Base-by-base conservation (phyloP, 129 eudicot species). In the Lactuca saligna region DNA sequence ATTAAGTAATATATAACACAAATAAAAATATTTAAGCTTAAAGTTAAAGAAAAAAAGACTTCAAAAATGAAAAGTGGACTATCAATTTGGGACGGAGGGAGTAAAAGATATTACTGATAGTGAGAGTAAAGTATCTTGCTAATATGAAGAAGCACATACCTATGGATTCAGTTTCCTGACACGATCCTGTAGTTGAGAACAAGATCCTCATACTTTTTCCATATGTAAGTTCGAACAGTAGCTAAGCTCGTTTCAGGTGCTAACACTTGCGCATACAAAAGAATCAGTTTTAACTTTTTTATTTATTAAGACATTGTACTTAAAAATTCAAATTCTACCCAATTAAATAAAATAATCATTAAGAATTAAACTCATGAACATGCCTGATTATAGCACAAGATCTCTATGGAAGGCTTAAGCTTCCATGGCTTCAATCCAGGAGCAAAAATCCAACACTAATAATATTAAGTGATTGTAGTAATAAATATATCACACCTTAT, bases 301-400 rank as follows among this genome's bases (percentile, higher is more conserved):
- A 0, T 25, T 25, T 25, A 25, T 25, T 20, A 25, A 25, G 29
- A 25, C 29, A 25, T 20, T 20, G 1, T 25, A 25, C 2, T 25
- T 25, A 1, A 25, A 25, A 25, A 0, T 25, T 25, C 29, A 25
- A 25, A 25, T 25, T 25, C 29, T 25, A 25, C 29, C 29, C 29
- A 25, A 25, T 25, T 25, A 25, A 25, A 25, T 25, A 25, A 25
- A 25, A 25, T 25, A 25, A 25, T 39, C 57, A 54, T 53, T 39
- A 15, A 5, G 7, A 54, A 63, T 4, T 4, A 16, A 61, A 56
- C 8, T 8, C 39, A 37, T 29, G 13, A 63, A 77, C 76, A 82
- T 78, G 73, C 97, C 97, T 90, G 97, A 80, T 90, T 90, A 81
- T 85, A 87, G 82, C 97, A 90, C 81, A 87, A 74, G 75, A 91